Base-by-base conservation (phyloP, 78 protist genomes). In the Ministeria vibrans region DNA sequence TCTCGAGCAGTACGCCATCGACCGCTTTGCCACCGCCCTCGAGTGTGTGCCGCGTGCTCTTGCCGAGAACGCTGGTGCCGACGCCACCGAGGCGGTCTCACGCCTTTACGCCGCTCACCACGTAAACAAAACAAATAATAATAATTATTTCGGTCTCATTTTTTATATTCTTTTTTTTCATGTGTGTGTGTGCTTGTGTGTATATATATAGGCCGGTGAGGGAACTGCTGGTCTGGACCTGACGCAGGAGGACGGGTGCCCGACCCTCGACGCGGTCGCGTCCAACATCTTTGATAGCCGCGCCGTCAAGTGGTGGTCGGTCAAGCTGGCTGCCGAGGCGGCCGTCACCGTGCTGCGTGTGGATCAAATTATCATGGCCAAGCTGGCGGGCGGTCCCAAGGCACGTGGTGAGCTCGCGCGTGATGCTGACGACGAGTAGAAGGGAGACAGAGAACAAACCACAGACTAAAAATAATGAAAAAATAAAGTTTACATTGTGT, bases 351-450 rank as follows among this genome's bases (percentile, higher is more conserved):
- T 98, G 41, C 90, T 98, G 38, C 77, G 97, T 34, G 97, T 97
- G n/a, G 99, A 97, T 69, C 99, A 96, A 85, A 96, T 98, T 62
- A 97, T 98, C 87, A 97, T 98, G 99, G 78, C 94, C 42, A 90
- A 92, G 87, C 97, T 80, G 20, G 96, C 99, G 3, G 99, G 99
- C 32, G 99, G 98, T 30, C 97, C 98, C 51, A 92, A 90, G 86
- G 78, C 66, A n/a, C n/a, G n/a, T n/a, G n/a, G n/a, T n/a, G n/a
- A n/a, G n/a, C n/a, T n/a, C n/a, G n/a, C n/a, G n/a, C n/a, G n/a
- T n/a, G n/a, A n/a, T n/a, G n/a, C n/a, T n/a, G n/a, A n/a, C n/a
- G n/a, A n/a, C n/a, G n/a, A n/a, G n/a, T n/a, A n/a, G n/a, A n/a
- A n/a, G n/a, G n/a, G n/a, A n/a, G n/a, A n/a, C n/a, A n/a, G n/a